A percentile compares a stretch with the other conserved stretches of the same genome.
Conservation (phyloP, 2,329 filamentous ascomycete genomes). For the Exophiala viscosa region DNA sequence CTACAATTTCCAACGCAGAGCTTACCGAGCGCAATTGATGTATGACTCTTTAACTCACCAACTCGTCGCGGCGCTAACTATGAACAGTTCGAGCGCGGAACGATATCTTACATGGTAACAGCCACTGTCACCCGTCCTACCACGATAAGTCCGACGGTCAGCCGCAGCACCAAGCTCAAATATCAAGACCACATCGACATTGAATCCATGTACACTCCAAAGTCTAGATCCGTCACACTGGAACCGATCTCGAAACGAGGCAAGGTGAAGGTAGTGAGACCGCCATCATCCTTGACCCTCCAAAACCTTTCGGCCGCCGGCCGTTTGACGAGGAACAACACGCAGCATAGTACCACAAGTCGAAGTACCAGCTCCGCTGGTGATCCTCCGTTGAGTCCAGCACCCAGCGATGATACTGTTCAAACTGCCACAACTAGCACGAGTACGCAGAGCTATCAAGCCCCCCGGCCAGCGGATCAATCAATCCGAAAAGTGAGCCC, state of each 20-base stretch:
- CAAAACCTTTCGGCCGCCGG: slow-evolving; percentile 47
- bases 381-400: slow-evolving; percentile 43
- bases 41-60: slow-evolving; percentile 42
- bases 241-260: slow-evolving; percentile 75
- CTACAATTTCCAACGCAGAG: slow-evolving; percentile 58
- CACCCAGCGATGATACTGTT: slow-evolving; percentile 65
- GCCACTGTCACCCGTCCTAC: slow-evolving; percentile 86
- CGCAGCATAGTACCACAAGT: slow-evolving; percentile 24
- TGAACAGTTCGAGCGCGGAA: slow-evolving; percentile 84
- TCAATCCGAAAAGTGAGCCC: slow-evolving; percentile 29
- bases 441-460: slow-evolving; percentile 58
- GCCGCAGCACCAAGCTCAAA: slow-evolving; percentile 75
- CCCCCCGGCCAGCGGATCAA: slow-evolving; percentile 43
- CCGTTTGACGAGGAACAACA: slow-evolving; percentile 38
- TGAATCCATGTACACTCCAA: slow-evolving; percentile 67
- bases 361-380: slow-evolving; percentile 31
- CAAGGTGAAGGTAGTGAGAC: slow-evolving; percentile 57
- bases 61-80: slow-evolving; percentile 22
- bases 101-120: slow-evolving; percentile 85
- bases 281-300: slow-evolving; percentile 37
- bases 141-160: slow-evolving; percentile 73
- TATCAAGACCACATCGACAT: slow-evolving; percentile 83
- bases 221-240: slow-evolving; percentile 76
- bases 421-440: slow-evolving; percentile 64
- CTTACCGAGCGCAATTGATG: slow-evolving; percentile 85